Evolutionary conservation across 176 grass and related monocot genomes (phyloP).

Genomic region (Urochloa ruziziensis): DNA sequence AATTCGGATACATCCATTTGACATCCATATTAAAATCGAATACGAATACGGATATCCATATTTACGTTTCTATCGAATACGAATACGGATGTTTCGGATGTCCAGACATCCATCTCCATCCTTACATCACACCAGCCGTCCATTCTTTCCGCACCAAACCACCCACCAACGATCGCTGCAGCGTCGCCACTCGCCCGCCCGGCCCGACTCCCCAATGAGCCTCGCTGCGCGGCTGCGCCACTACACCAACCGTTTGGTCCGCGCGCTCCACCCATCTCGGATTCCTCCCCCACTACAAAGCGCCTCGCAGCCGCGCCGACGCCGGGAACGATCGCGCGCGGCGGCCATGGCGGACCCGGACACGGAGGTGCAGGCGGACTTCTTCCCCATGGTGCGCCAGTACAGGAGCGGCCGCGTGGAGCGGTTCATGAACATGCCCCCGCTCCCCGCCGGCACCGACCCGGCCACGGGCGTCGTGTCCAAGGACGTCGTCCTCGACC

Average conservation of each 20-base stretch:
- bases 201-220: too few species aligned
- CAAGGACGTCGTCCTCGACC: conserved; percentile 61
- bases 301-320: neutral
- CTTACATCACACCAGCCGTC: neutral
- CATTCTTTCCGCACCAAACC: neutral
- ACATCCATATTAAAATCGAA: too few species aligned
- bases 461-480: conserved; percentile 45
- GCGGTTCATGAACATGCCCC: conserved; percentile 25
- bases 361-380: conserved; percentile 49
- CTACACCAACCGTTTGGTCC: conserved; percentile 36
- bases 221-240: neutral
- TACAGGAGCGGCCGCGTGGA: conserved; percentile 78
- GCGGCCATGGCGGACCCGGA: conserved; percentile 34
- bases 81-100: too few species aligned
- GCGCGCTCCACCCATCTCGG: neutral
- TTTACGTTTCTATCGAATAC: too few species aligned
- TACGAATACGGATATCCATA: too few species aligned
- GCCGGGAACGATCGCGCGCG: neutral
- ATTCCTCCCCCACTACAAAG: neutral
- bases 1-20: too few species aligned
- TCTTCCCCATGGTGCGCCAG: conserved; percentile 46
- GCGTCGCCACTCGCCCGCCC: neutral
- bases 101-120: too few species aligned
- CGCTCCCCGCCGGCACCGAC: conserved; percentile 52
- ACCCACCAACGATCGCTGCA: neutral